Conservation (phyloP, 2,329 filamentous ascomycete species). For the Pseudogymnoascus sp. region DNA sequence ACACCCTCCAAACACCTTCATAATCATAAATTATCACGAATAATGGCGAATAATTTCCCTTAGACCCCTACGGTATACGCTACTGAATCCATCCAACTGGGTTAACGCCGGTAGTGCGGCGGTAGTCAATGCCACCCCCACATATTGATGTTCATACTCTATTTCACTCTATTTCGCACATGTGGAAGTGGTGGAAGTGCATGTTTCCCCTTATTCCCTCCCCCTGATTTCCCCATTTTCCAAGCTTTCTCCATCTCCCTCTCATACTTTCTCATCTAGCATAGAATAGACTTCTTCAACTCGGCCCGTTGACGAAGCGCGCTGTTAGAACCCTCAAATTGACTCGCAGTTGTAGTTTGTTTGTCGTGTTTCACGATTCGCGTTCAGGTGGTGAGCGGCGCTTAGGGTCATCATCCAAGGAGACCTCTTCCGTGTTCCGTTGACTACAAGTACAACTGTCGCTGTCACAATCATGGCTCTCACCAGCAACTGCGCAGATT, state of each 20-base stretch:
- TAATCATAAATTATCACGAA: background rate
- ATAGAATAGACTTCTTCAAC: background rate
- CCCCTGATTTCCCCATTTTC: background rate
- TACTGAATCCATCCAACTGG: background rate
- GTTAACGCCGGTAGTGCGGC: background rate
- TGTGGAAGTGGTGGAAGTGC: background rate
- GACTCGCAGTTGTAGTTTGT: background rate
- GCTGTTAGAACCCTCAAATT: background rate
- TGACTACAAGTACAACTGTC: background rate
- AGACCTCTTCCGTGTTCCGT: background rate
- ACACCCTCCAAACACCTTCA: background rate
- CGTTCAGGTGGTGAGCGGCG: background rate
- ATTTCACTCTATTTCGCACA: background rate
- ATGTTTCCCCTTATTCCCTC: background rate
- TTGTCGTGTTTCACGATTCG: background rate
- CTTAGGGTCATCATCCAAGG: background rate
- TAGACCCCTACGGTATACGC: background rate
- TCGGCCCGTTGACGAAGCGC: background rate
- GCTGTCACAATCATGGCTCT: background rate
- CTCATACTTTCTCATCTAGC: background rate
- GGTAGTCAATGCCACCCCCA: background rate
- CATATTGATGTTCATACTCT: background rate
- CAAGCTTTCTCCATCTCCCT: background rate
- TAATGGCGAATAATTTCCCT: background rate
- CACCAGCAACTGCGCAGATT: background rate